phyloP scores from a whole-genome alignment of 495 filamentous ascomycete species.

The Sordaria brevicollis region DNA sequence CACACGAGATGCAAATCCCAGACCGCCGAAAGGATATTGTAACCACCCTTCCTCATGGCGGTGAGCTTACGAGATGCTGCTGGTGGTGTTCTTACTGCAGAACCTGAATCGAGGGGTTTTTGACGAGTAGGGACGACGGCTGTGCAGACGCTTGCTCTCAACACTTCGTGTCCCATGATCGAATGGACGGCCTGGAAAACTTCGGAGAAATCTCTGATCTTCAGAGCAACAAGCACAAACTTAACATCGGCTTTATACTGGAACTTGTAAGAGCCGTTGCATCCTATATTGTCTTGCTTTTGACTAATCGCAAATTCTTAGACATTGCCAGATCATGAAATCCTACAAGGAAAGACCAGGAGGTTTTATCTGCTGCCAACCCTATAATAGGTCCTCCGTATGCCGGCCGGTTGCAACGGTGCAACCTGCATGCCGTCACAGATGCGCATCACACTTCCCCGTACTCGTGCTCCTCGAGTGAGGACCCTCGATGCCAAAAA shows the following conservation, averaged over 20 bases:
- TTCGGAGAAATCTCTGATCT: neutral
- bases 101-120: neutral
- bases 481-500: neutral
- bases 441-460: neutral
- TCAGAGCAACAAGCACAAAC: neutral
- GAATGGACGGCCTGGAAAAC: neutral
- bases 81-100: neutral
- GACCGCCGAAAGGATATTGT: neutral
- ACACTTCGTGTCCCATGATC: neutral
- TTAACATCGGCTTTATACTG: neutral
- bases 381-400: neutral
- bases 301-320: neutral
- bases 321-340: neutral
- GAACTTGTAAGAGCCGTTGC: neutral
- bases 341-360: neutral
- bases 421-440: neutral
- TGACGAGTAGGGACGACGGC: neutral
- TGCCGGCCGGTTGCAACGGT: neutral
- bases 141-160: neutral
- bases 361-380: neutral
- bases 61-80: neutral
- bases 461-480: neutral
- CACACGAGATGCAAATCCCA: neutral
- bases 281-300: neutral
- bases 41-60: neutral